Percentiles rank a stretch among this genome's conserved stretches.
phyloP scores from a whole-genome alignment of 192 early-diverging fungal genomes.

The Mortierella antarctica region DNA sequence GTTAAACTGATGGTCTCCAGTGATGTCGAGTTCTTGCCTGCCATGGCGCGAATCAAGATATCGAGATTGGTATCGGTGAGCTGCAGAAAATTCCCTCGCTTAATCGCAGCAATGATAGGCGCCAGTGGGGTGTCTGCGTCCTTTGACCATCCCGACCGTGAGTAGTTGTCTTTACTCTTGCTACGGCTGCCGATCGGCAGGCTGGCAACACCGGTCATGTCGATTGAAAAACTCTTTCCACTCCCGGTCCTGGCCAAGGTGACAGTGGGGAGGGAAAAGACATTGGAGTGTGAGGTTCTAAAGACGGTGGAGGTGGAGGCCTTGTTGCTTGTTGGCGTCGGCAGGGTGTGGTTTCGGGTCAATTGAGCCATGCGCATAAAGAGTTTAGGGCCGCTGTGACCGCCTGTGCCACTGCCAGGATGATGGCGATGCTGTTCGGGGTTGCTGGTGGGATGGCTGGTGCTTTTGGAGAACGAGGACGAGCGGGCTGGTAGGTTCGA shows the following conservation, averaged over 20 bases:
- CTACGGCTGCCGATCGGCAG: background rate
- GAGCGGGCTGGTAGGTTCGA: background rate
- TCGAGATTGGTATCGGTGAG: constrained; percentile 29
- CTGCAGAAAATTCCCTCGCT: constrained; percentile 29
- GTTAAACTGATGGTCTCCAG: constrained; percentile 28
- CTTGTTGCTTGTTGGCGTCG: constrained; percentile 1
- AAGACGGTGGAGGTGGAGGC: background rate
- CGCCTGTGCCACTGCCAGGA: background rate
- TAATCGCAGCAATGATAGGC: constrained; percentile 19
- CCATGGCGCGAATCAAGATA: constrained; percentile 15
- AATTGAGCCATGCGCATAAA: constrained; percentile 5
- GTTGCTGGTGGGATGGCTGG: background rate
- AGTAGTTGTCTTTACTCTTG: background rate
- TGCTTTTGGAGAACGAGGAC: constrained; percentile 2
- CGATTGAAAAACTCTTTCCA: background rate
- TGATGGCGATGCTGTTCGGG: no score
- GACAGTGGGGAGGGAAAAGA: constrained; percentile 17
- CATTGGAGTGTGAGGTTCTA: constrained; percentile 3
- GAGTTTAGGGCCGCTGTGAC: background rate
- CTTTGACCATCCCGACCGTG: no score
- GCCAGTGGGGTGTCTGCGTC: background rate
- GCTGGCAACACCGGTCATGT: background rate
- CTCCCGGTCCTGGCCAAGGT: constrained; percentile 2
- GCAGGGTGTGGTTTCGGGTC: constrained; percentile 26
- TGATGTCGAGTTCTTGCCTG: constrained; percentile 30